These are phyloP conservation scores for Fusarium verticillioides DNA, from an alignment of 2,329 filamentous ascomycete genomes.

Conservation along the genomic window DNA sequence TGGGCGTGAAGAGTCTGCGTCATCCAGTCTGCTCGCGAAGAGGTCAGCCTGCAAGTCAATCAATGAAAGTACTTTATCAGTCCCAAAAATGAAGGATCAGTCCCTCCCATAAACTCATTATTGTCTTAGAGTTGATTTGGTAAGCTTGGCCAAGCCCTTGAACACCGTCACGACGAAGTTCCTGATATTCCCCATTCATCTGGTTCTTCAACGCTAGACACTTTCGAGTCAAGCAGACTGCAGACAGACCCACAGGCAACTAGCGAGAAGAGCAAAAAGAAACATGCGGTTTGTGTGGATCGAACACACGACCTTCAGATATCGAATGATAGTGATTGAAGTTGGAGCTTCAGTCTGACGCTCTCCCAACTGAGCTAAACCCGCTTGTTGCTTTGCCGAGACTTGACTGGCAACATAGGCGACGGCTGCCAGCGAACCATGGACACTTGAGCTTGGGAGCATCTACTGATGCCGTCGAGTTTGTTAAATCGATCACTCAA, in stretches of 20 bases:
- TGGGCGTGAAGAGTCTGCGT: neutral
- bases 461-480: too few relatives aligned
- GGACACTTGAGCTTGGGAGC: neutral
- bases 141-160: neutral
- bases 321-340: constrained; percentile 4
- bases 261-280: neutral
- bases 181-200: neutral
- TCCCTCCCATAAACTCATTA: neutral
- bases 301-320: constrained; percentile 18
- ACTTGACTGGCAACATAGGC: neutral
- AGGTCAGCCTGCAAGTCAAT: neutral
- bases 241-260: neutral
- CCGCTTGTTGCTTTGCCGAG: neutral
- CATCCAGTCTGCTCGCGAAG: neutral
- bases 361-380: constrained; percentile 19
- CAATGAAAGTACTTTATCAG: neutral
- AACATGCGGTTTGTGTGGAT: constrained; percentile 9
- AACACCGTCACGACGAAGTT: too few relatives aligned
- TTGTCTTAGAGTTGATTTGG: neutral
- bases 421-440: neutral
- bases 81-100: fast-evolving
- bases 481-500: neutral
- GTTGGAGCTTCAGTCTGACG: constrained; percentile 11
- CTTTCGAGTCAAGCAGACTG: neutral
- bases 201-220: neutral